These are phyloP conservation scores for Colletotrichum somersetense DNA, from an alignment of 2,329 filamentous ascomycete species.

Conservation along the genomic window DNA sequence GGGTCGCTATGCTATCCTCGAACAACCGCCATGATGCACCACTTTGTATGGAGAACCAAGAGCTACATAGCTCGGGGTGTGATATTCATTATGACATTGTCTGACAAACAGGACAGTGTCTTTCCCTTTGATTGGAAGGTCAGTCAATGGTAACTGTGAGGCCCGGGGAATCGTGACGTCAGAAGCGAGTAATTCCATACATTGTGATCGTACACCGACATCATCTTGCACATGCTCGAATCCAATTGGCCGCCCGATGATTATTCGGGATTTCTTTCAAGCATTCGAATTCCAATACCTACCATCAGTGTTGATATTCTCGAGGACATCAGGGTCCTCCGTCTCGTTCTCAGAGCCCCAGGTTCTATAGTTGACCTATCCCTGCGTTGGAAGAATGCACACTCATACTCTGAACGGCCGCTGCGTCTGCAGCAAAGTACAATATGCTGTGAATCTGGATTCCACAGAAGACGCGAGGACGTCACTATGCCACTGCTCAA, in stretches of 20 bases:
- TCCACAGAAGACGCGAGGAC: conserved; percentile 42
- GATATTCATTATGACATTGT: too few species aligned
- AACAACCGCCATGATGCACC: not conserved
- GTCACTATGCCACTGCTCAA: conserved; percentile 51
- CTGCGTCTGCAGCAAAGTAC: conserved; percentile 4
- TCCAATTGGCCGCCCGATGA: not conserved
- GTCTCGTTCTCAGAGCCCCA: not conserved
- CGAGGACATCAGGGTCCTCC: not conserved
- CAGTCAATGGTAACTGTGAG: not conserved
- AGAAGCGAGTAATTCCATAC: conserved; percentile 5
- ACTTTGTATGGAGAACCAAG: not conserved
- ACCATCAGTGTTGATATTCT: not conserved
- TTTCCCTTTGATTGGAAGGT: not conserved
- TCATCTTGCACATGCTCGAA: not conserved
- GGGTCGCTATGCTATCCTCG: not conserved
- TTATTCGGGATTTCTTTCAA: not conserved
- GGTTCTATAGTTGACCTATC: not conserved
- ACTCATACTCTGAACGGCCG: not conserved
- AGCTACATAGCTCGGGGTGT: not conserved
- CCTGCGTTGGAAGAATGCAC: conserved; percentile 23
- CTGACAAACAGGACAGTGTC: too few species aligned
- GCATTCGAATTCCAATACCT: not conserved
- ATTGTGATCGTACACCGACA: not conserved
- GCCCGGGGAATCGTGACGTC: conserved; percentile 6
- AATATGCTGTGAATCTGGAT: not conserved